Conservation (phyloP, 176 grass and related monocot genomes). For the Eragrostis curvula region DNA sequence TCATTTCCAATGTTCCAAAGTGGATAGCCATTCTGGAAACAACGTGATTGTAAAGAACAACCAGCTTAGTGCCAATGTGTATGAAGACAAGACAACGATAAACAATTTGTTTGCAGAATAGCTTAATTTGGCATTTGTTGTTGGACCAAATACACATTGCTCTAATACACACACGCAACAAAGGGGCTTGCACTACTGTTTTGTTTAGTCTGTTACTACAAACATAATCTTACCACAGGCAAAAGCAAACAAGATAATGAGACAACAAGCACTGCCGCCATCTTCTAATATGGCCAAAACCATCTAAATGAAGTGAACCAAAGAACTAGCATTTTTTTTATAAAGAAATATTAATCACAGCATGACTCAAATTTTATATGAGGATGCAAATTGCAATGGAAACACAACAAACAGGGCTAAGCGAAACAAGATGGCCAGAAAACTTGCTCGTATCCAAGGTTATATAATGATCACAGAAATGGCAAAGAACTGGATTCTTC, state of each 20-base stretch:
- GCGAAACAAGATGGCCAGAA: no score
- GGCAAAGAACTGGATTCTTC: neutral
- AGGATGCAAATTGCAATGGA: no score
- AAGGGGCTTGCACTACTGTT: neutral
- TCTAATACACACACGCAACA: neutral
- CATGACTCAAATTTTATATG: neutral
- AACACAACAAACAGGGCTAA: no score
- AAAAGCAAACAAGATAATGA: neutral
- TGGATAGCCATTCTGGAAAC: neutral
- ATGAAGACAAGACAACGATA: neutral
- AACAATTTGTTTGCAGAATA: constrained; percentile 11
- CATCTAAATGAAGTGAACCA: neutral
- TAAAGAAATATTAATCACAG: no score
- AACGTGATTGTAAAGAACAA: neutral
- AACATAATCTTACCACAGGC: neutral
- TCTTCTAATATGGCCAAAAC: neutral
- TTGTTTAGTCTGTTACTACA: constrained; percentile 16
- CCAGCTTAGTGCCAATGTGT: neutral
- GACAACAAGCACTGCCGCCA: neutral
- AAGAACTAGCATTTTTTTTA: neutral
- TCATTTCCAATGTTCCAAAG: constrained; percentile 9
- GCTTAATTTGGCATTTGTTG: neutral
- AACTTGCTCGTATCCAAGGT: no score
- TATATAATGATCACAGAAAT: neutral
- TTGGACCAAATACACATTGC: neutral